These are phyloP conservation scores for Soucietia sequanensis DNA, from an alignment of 805 yeast species.

Conservation along the genomic window DNA sequence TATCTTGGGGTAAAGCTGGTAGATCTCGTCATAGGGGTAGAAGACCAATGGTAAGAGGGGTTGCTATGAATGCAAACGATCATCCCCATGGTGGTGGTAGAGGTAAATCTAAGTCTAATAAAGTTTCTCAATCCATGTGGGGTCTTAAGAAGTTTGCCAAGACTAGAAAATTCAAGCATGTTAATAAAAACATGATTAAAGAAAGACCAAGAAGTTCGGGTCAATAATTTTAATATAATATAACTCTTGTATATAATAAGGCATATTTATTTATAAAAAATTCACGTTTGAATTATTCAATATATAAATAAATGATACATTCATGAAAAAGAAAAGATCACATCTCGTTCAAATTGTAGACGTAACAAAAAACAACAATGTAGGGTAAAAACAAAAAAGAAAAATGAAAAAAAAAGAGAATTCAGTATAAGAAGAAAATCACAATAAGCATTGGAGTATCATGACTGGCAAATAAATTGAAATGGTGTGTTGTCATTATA, in stretches of 20 bases:
- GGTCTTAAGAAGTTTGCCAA: conserved; percentile 93
- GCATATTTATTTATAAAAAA: no score
- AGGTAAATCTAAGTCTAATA: conserved; percentile 97
- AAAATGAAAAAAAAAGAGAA: no score
- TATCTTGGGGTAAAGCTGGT: conserved; percentile 94
- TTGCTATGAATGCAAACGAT: conserved; percentile 95
- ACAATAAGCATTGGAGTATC: no score
- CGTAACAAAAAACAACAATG: no score
- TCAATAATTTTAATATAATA: conserved; percentile 4
- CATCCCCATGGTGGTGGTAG: conserved; percentile 99
- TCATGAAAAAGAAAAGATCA: conserved; percentile 5
- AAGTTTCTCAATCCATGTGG: conserved; percentile 94
- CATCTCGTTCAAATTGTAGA: no score
- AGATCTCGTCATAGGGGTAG: conserved; percentile 88
- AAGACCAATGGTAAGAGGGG: conserved; percentile 96
- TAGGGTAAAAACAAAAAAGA: no score
- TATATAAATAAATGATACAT: conserved; percentile 2
- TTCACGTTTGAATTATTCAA: not conserved
- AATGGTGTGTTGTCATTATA: not conserved
- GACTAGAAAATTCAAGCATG: conserved; percentile 88
- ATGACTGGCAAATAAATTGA: conserved; percentile 2
- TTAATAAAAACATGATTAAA: conserved; percentile 78
- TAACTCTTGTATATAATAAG: conserved; percentile 1
- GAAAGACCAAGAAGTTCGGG: conserved; percentile 72
- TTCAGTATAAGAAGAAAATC: no score